A percentile compares a stretch with the other conserved stretches of the same genome.
Conservation (phyloP, 1,284 basidiomycete species). For the Exsudoporus floridanus region DNA sequence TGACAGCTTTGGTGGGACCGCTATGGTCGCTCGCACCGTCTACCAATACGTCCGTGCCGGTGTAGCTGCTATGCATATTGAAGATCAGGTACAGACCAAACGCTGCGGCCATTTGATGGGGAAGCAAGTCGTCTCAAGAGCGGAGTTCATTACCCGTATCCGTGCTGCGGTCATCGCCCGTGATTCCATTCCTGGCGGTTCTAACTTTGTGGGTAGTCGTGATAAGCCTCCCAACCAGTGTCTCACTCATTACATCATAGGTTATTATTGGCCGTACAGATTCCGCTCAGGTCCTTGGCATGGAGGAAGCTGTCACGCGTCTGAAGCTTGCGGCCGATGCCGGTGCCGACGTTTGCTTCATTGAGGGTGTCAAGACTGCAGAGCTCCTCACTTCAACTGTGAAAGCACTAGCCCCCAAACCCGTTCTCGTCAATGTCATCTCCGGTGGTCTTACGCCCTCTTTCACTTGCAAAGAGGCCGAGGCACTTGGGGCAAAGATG, state of each 20-base stretch:
- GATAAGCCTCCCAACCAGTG: background rate
- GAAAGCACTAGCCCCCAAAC: slow-evolving; percentile 65
- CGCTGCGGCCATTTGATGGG: slow-evolving; percentile 80
- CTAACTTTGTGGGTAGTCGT: slow-evolving; percentile 54
- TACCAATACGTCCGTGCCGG: slow-evolving; percentile 69
- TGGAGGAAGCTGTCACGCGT: slow-evolving; percentile 75
- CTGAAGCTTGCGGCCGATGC: slow-evolving; percentile 71
- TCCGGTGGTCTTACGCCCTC: slow-evolving; percentile 74
- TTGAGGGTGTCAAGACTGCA: slow-evolving; percentile 75
- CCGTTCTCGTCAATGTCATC: slow-evolving; percentile 76
- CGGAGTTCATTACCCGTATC: slow-evolving; percentile 74
- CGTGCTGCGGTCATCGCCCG: slow-evolving; percentile 74
- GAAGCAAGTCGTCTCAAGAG: slow-evolving; percentile 72
- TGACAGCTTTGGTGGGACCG: slow-evolving; percentile 69
- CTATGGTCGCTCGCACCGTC: slow-evolving; percentile 76
- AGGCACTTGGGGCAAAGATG: slow-evolving; percentile 69
- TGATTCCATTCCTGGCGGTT: slow-evolving; percentile 67
- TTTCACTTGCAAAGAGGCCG: slow-evolving; percentile 67
- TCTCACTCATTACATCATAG: slow-evolving; percentile 30
- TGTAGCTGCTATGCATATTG: slow-evolving; percentile 77
- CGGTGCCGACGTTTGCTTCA: slow-evolving; percentile 83
- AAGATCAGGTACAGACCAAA: slow-evolving; percentile 83
- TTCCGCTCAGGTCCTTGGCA: slow-evolving; percentile 74
- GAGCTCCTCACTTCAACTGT: slow-evolving; percentile 66
- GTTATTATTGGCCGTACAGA: slow-evolving; percentile 83